Conservation (phyloP, 441 rosid genomes). For the Eutrema salsugineum region DNA sequence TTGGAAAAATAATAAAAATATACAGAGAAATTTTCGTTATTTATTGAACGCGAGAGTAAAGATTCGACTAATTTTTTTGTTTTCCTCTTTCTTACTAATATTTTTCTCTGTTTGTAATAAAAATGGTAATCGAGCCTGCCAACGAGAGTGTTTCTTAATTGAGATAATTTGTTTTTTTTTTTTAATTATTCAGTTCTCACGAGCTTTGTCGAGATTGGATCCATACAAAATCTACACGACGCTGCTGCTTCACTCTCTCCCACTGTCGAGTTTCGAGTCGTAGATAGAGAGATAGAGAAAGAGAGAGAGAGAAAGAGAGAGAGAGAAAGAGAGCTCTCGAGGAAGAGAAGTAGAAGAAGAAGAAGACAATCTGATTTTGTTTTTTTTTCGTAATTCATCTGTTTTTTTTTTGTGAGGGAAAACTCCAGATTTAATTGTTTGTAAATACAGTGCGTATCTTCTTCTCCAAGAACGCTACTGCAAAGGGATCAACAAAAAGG, state of each 20-base stretch:
- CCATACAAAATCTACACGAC: conserved; percentile 33
- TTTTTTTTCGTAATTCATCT: neutral
- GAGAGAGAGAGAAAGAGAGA: neutral
- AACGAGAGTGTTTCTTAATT: conserved; percentile 17
- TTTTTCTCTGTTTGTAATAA: neutral
- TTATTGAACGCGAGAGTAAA: conserved; percentile 11
- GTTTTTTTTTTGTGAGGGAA: neutral
- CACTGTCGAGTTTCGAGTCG: conserved; percentile 14
- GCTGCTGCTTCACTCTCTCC: conserved; percentile 26
- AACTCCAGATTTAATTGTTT: conserved; percentile 9
- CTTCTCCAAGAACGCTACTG: conserved; percentile 19
- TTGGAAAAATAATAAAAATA: neutral
- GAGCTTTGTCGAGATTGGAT: conserved; percentile 51
- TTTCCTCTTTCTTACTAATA: neutral
- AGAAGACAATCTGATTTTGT: neutral
- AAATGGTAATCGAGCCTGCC: neutral
- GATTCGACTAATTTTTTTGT: conserved; percentile 5
- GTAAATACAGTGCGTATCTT: conserved; percentile 17
- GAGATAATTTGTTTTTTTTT: neutral
- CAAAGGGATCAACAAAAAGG: neutral
- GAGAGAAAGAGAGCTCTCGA: neutral
- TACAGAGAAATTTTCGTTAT: neutral
- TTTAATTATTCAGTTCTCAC: conserved; percentile 34
- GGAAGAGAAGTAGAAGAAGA: neutral
- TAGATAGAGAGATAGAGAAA: neutral